Conservation (phyloP, 108 stramenopile species). For the Stephanodiscus triporus region DNA sequence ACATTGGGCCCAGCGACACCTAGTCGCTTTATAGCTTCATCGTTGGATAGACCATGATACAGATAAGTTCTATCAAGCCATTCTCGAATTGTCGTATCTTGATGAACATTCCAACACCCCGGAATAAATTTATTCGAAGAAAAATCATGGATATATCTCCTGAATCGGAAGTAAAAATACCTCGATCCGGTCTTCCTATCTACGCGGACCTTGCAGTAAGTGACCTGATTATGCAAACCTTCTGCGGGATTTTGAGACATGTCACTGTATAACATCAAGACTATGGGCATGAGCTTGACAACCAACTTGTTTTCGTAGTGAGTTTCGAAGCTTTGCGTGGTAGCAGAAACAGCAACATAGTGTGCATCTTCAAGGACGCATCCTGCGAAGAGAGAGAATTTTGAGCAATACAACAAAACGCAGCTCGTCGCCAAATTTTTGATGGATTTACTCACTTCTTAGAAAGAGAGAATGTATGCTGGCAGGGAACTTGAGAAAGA, state of each 20-base stretch:
- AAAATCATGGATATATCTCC: conserved; percentile 47
- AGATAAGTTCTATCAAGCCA: conserved; percentile 30
- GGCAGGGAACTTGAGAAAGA: conserved; percentile 51
- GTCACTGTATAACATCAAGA: conserved; percentile 30
- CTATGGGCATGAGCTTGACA: conserved; percentile 9
- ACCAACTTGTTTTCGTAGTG: conserved; percentile 15
- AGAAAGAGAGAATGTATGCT: conserved; percentile 8
- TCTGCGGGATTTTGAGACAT: conserved; percentile 1
- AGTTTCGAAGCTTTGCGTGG: conserved; percentile 7
- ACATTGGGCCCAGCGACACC: conserved; percentile 54
- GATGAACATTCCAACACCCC: conserved; percentile 30
- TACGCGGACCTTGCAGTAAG: conserved; percentile 12
- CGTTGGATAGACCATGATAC: conserved; percentile 41
- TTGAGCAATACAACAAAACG: background rate
- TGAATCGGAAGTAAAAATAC: conserved; percentile 32
- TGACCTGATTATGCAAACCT: background rate
- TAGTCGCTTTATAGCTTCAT: conserved; percentile 41
- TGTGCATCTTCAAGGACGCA: conserved; percentile 51
- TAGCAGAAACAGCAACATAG: conserved; percentile 54
- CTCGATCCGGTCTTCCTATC: conserved; percentile 39
- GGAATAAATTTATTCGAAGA: conserved; percentile 25
- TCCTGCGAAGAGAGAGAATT: background rate
- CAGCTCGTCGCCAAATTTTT: background rate
- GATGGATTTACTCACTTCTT: background rate
- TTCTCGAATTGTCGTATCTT: conserved; percentile 31